Evolutionary conservation across 345 rosid species (phyloP), one percentile per base, ranked within the genome.

Genomic region (Euclidium syriacum): DNA sequence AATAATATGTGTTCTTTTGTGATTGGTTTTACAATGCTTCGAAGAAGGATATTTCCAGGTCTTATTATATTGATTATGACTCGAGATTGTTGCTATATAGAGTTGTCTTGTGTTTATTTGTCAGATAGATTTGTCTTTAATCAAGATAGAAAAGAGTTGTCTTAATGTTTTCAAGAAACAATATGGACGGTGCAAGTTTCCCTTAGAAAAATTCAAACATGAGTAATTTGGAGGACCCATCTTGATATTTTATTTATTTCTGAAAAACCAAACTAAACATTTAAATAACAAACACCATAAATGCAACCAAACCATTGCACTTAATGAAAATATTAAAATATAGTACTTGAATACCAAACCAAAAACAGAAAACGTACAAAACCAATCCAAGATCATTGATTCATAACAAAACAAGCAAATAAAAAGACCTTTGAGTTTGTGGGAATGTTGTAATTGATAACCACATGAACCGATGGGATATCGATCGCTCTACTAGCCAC

Each of bases 401-500:
- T 18, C 32, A 64, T 30, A 47, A 42, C n/a, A 20, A 41, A 48
- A 58, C 11, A 22, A 49, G 51, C n/a, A n/a, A n/a, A n/a, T n/a
- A n/a, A 44, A 15, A 43, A 41, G 36, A 71, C 75, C 75, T 72
- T 72, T 43, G 68, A 70, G 35, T 70, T 59, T 36, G 96, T 77
- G 40, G 99, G 99, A 69, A 90, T 83, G 49, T 94, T 96, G 43
- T 90, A 94, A 72, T 94, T 94, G 61, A 90, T 85, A 71, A 94
- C 99, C 79, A 83, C 72, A 75, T 90, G 97, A n/a, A 90, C 99
- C 0, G 97, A 79, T 1, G 97, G 95, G 71, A 94, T 90, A 81
- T 94, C 96, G 7, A 94, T 96, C 64, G 96, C 99, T 81, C 99
- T 84, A 71, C 97, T 90, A 29, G 99, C 99, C 66, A 90, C 97